Percentiles rank a stretch among this genome's conserved stretches.
Conservation (phyloP, 1,139 yeast species). For the Blastobotrys serpentis region DNA sequence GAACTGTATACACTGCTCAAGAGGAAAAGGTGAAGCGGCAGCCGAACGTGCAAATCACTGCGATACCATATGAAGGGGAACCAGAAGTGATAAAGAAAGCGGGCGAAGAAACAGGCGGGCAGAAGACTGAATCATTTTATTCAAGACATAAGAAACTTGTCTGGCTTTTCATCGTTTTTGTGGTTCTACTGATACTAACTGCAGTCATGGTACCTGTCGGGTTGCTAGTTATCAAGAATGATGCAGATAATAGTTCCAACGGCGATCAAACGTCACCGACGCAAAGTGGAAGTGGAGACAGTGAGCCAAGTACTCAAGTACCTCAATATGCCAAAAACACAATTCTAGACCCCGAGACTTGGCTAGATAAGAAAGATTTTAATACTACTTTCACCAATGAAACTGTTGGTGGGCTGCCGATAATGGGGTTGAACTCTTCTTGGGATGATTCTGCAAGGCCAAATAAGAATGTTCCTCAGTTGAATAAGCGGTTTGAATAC, state of each 20-base stretch:
- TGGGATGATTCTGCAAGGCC: constrained; percentile 35
- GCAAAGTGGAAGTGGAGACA: no score
- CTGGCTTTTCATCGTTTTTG: neutral
- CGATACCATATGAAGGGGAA: constrained; percentile 1
- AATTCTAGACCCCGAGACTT: constrained; percentile 35
- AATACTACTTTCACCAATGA: constrained; percentile 39
- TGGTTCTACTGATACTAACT: constrained; percentile 26
- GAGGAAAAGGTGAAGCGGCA: neutral
- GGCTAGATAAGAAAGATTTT: constrained; percentile 38
- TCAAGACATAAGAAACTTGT: neutral
- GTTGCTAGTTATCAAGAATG: constrained; percentile 30
- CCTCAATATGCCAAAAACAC: constrained; percentile 33
- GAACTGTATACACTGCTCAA: neutral
- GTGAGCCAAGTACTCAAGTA: constrained; percentile 13
- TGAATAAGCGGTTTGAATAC: constrained; percentile 44
- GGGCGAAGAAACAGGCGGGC: neutral
- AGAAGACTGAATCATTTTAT: neutral
- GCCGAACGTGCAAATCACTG: neutral
- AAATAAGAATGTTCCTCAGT: constrained; percentile 33
- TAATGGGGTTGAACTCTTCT: constrained; percentile 39
- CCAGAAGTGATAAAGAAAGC: neutral
- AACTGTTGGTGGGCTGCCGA: constrained; percentile 39
- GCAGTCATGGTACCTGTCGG: constrained; percentile 38
- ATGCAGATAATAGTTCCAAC: neutral
- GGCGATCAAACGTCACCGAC: no score